Evolutionary conservation across 2,329 filamentous ascomycete genomes (phyloP).

Genomic region (Thelonectria olida): DNA sequence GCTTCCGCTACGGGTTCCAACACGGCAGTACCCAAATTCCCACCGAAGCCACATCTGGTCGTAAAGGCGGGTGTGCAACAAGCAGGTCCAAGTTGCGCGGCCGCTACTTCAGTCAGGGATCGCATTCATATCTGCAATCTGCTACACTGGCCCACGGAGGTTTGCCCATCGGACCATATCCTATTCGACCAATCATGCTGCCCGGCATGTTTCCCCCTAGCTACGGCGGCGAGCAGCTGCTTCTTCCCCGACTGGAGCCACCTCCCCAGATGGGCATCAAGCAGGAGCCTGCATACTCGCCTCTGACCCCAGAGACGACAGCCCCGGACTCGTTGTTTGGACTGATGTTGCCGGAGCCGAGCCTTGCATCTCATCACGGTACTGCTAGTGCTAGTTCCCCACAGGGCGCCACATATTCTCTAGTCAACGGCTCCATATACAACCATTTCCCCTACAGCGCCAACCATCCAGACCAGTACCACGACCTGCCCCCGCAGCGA

Average conservation of each 20-base stretch:
- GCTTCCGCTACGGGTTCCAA: constrained; percentile 27
- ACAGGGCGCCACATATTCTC: constrained; percentile 27
- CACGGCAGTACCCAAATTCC: constrained; percentile 39
- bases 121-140: constrained; percentile 28
- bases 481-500: not conserved
- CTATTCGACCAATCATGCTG: constrained; percentile 31
- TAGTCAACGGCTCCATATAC: constrained; percentile 31
- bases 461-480: constrained; percentile 24
- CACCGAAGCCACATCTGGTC: constrained; percentile 43
- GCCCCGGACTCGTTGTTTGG: constrained; percentile 24
- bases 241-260: constrained; percentile 34
- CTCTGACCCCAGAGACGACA: constrained; percentile 34
- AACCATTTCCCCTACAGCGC: constrained; percentile 38
- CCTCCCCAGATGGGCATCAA: constrained; percentile 30
- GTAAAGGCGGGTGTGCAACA: constrained; percentile 46
- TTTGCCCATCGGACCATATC: constrained; percentile 17
- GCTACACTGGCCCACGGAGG: constrained; percentile 14
- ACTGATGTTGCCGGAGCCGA: constrained; percentile 33
- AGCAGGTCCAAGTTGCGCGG: constrained; percentile 39
- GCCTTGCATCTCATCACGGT: constrained; percentile 17
- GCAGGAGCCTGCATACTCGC: constrained; percentile 30
- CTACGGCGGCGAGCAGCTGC: constrained; percentile 33
- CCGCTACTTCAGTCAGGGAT: constrained; percentile 32
- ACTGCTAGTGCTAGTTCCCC: not conserved
- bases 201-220: constrained; percentile 30